Conservation (phyloP, 176 grass and related monocot genomes). For the Rhynchospora breviuscula region DNA sequence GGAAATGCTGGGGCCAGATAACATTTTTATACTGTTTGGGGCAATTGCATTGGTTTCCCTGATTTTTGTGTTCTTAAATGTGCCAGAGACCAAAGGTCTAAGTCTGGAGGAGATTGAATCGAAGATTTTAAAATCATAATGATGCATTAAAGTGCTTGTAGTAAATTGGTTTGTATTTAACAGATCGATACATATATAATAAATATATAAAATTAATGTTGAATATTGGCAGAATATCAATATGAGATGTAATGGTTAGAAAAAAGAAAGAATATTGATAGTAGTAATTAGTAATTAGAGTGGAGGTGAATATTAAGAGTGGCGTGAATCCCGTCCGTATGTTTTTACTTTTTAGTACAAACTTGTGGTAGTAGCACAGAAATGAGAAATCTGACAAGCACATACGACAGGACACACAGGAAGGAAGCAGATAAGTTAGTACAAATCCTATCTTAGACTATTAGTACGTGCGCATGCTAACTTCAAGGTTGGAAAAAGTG, state of each 20-base stretch:
- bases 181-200: not conserved
- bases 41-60: slow-evolving; percentile 74
- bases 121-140: slow-evolving; percentile 62
- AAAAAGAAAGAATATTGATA: not conserved
- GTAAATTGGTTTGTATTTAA: not conserved
- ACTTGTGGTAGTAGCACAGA: too few relatives aligned
- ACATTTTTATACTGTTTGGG: slow-evolving; percentile 84
- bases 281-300: not conserved
- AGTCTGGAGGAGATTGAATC: slow-evolving; percentile 95
- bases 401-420: too few relatives aligned
- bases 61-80: slow-evolving; percentile 57
- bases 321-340: too few relatives aligned
- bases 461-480: too few relatives aligned
- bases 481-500: too few relatives aligned
- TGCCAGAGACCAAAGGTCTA: slow-evolving; percentile 94
- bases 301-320: too few relatives aligned
- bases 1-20: slow-evolving; percentile 73
- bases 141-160: not conserved
- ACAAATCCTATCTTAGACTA: too few relatives aligned
- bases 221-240: not conserved
- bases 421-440: too few relatives aligned
- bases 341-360: too few relatives aligned
- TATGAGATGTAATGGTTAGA: not conserved
- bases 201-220: not conserved
- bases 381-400: too few relatives aligned